A percentile compares a stretch with the other conserved stretches of the same genome.
phyloP scores from a whole-genome alignment of 2,329 filamentous ascomycete genomes.

The Aspergillus amoenus region DNA sequence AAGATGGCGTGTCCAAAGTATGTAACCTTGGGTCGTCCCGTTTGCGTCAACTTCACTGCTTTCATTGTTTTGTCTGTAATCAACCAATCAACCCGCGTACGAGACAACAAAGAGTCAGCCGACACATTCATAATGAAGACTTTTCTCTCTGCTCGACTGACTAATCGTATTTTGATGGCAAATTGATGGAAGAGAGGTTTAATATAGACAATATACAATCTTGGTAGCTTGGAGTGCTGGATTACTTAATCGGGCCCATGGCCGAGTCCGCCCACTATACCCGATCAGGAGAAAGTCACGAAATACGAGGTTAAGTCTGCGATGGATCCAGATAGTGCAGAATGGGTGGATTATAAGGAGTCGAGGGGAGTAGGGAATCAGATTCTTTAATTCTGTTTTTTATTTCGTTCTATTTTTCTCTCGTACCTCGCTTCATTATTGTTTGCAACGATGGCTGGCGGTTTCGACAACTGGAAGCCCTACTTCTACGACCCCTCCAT shows the following conservation, averaged over 20 bases:
- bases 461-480: constrained; percentile 5
- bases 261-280: not conserved
- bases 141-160: too few species aligned
- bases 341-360: not conserved
- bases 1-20: too few species aligned
- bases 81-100: too few species aligned
- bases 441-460: not conserved
- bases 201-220: too few species aligned
- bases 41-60: too few species aligned
- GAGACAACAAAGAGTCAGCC: too few species aligned
- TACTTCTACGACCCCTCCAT: constrained; percentile 15
- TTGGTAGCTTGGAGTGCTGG: not conserved
- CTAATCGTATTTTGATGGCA: too few species aligned
- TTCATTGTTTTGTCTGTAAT: too few species aligned
- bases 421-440: not conserved
- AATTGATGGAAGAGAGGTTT: too few species aligned
- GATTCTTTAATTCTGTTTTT: not conserved
- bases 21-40: too few species aligned
- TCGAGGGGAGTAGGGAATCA: not conserved
- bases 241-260: not conserved
- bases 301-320: constrained; percentile 14
- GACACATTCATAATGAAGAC: too few species aligned
- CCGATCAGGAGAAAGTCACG: constrained; percentile 18
- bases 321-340: not conserved
- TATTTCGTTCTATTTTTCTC: not conserved